Percentiles rank a stretch among this genome's conserved stretches.
phyloP scores from a whole-genome alignment of 805 yeast species.

The Lachancea kluyveri region DNA sequence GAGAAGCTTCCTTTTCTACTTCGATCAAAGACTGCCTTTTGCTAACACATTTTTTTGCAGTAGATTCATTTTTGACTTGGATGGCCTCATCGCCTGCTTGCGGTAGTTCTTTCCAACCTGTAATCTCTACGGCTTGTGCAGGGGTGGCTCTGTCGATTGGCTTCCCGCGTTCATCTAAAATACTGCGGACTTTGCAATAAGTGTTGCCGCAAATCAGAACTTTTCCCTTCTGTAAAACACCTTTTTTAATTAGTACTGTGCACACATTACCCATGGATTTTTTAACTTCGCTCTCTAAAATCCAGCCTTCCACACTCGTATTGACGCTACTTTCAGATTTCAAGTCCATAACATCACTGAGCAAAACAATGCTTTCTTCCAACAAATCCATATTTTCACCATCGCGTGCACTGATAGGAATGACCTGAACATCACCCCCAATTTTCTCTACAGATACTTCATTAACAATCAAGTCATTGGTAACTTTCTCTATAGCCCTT shows the following conservation, averaged over 20 bases:
- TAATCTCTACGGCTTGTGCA: slow-evolving; percentile 80
- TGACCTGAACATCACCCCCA: slow-evolving; percentile 93
- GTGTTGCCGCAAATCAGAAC: slow-evolving; percentile 82
- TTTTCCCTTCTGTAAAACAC: slow-evolving; percentile 63
- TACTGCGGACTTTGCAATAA: slow-evolving; percentile 74
- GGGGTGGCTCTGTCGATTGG: slow-evolving; percentile 66
- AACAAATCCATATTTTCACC: slow-evolving; percentile 85
- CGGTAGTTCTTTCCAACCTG: slow-evolving; percentile 94
- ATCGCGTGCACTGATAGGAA: slow-evolving; percentile 81
- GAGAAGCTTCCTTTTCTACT: slow-evolving; percentile 52
- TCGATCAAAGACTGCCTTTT: slow-evolving; percentile 59
- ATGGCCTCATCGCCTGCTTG: slow-evolving; percentile 82
- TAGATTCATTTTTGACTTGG: slow-evolving; percentile 66
- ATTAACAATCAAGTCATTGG: slow-evolving; percentile 66
- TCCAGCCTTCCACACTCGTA: slow-evolving; percentile 70
- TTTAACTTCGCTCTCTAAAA: slow-evolving; percentile 77
- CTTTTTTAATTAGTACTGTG: slow-evolving; percentile 76
- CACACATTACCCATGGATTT: slow-evolving; percentile 83
- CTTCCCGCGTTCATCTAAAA: slow-evolving; percentile 70
- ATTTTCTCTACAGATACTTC: slow-evolving; percentile 85
- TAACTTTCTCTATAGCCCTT: slow-evolving; percentile 66
- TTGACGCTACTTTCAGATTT: slow-evolving; percentile 46
- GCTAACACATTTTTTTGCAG: slow-evolving; percentile 67
- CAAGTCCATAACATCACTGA: slow-evolving; percentile 78
- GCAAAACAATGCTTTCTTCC: slow-evolving; percentile 81